Evolutionary conservation across 2,329 filamentous ascomycete genomes (phyloP), one percentile per base, ranked within the genome.

Genomic region (Graphium sp.): DNA sequence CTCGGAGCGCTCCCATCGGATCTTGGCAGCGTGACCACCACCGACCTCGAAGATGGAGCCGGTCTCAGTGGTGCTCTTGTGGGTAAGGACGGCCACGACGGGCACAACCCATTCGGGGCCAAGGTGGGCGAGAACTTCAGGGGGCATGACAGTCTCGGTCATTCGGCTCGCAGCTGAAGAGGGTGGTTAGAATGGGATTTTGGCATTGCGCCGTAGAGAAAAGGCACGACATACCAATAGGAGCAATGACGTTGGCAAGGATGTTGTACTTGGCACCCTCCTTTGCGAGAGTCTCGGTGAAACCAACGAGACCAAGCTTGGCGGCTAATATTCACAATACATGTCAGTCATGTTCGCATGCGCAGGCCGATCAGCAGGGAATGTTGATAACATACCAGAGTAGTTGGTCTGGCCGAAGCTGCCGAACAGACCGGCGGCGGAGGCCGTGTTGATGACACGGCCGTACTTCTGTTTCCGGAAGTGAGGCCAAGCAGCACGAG

Each of bases 391-490:
- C 59, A 36, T 53, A 73, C 66, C 66, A 30, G 87, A 92, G 60
- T 98, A 98, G 59, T 94, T 95, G 51, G 75, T 72, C 61, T 95
- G 87, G 39, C 87, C 89, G 47, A 94, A 95, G 58, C 73, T 89
- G 46, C 89, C 89, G 51, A 92, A 95, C 30, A 98, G 66, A 44
- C 89, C 89, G 36, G 89, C 85, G 32, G 84, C 84, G n/a, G 87
- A 95, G 21, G 87, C 74, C 15, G 89, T 95, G 66, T 91, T 95
- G 60, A 98, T 93, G 41, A 98, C 66, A 44, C 89, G 74, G 37
- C 89, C 89, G 52, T 82, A 98, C 71, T 94, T 95, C 60, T 98
- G 89, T 62, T 95, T 95, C 48, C 87, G 72, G 69, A 98, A 95
- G 56, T 95, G 66, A 34, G 87, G 84, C 87, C 89, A 98, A 29